Percentiles rank a stretch among this genome's conserved stretches.
Evolutionary conservation across 129 eudicot species (phyloP).

Genomic region (Helianthus tuberosus): DNA sequence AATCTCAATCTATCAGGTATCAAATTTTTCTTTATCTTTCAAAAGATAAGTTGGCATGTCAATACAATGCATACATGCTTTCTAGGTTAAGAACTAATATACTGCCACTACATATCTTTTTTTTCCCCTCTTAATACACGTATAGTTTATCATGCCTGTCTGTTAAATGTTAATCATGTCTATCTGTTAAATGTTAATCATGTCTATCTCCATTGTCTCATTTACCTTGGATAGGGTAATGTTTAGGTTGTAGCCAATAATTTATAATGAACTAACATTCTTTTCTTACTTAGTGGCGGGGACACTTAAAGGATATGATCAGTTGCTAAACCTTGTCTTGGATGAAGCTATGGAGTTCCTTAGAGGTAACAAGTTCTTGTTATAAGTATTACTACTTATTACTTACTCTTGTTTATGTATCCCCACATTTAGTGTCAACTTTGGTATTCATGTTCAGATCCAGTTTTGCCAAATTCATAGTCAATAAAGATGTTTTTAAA

Average conservation of each 20-base stretch:
- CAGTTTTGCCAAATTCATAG: not conserved
- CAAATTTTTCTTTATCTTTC: not conserved
- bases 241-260: not conserved
- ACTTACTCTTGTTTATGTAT: slow-evolving; percentile 9
- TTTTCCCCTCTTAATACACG: not conserved
- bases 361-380: slow-evolving; percentile 40
- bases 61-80: slow-evolving; percentile 13
- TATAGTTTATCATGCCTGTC: no score
- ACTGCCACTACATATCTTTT: not conserved
- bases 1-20: not conserved
- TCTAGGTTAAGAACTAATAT: slow-evolving; percentile 4
- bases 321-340: slow-evolving; percentile 89
- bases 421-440: not conserved
- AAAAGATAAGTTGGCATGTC: slow-evolving; percentile 12
- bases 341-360: slow-evolving; percentile 93
- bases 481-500: not conserved
- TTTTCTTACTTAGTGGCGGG: slow-evolving; percentile 61
- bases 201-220: not conserved
- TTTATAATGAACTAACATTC: not conserved
- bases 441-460: not conserved
- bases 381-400: not conserved
- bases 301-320: slow-evolving; percentile 95
- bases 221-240: slow-evolving; percentile 6
- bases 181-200: not conserved
- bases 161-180: not conserved